Percentiles rank a stretch among this genome's conserved stretches.
Evolutionary conservation across 352 stramenopile species (phyloP).

Genomic region (Phytophthora hibernalis): DNA sequence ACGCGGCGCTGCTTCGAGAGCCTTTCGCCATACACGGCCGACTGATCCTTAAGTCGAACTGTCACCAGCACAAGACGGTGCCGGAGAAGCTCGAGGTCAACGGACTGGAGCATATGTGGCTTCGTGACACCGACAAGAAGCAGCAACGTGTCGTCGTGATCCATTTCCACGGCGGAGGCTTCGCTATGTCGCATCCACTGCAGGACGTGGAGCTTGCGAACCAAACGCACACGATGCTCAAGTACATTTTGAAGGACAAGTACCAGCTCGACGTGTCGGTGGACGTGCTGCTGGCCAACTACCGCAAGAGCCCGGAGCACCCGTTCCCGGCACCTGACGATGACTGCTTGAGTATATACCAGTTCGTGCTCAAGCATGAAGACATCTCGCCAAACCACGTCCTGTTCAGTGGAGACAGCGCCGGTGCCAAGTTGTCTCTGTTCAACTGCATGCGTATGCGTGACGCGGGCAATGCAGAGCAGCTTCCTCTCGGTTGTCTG

Average conservation of each 20-base stretch:
- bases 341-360: conserved; percentile 50
- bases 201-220: conserved; percentile 40
- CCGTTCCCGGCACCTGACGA: conserved; percentile 47
- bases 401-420: conserved; percentile 53
- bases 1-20: conserved; percentile 14
- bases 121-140: conserved; percentile 29
- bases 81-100: conserved; percentile 36
- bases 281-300: conserved; percentile 60
- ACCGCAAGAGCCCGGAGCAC: conserved; percentile 54
- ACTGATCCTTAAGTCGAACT: conserved; percentile 23
- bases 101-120: conserved; percentile 50
- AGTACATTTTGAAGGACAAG: conserved; percentile 26
- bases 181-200: conserved; percentile 38
- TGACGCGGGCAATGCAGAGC: conserved; percentile 14
- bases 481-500: conserved; percentile 26
- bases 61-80: conserved; percentile 27
- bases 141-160: conserved; percentile 49
- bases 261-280: conserved; percentile 34
- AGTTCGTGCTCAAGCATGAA: conserved; percentile 41
- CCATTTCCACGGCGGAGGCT: conserved; percentile 58
- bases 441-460: conserved; percentile 38
- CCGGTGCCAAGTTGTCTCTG: conserved; percentile 48
- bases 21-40: too few species aligned
- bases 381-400: conserved; percentile 36
- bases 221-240: conserved; percentile 26